Conservation (phyloP, 1,284 basidiomycete genomes). For the Puccinia hordei region DNA sequence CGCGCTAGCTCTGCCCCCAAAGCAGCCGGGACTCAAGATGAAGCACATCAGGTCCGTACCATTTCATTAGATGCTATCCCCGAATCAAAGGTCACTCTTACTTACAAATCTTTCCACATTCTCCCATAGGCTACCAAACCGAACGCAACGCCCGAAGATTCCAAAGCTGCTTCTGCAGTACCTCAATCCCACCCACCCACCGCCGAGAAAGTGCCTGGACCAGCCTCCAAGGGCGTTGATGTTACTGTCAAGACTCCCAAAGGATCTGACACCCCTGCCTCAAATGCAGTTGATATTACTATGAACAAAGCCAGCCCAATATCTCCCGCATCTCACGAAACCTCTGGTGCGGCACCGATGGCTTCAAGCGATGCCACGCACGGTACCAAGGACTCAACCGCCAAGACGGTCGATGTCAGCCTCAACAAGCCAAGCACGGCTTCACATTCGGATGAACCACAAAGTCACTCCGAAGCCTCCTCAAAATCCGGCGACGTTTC, state of each 20-base stretch:
- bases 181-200: neutral
- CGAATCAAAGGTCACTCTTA: neutral
- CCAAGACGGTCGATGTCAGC: conserved; percentile 5
- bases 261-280: neutral
- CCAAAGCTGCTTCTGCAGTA: neutral
- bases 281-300: neutral
- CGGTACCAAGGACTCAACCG: neutral
- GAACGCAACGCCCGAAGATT: neutral
- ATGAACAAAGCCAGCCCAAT: neutral
- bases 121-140: neutral
- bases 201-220: conserved; percentile 1
- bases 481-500: conserved; percentile 6
- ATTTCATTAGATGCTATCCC: neutral
- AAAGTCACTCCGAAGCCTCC: neutral
- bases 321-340: neutral
- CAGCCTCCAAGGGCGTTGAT: neutral
- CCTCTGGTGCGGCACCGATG: neutral
- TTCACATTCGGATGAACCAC: neutral
- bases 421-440: neutral
- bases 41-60: neutral
- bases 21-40: neutral
- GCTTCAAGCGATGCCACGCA: neutral
- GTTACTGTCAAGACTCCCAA: conserved; percentile 7
- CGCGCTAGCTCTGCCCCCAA: neutral
- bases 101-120: neutral